These are phyloP conservation scores for Astrothelium subdiscretum DNA, from an alignment of 495 filamentous ascomycete genomes.

Conservation along the genomic window DNA sequence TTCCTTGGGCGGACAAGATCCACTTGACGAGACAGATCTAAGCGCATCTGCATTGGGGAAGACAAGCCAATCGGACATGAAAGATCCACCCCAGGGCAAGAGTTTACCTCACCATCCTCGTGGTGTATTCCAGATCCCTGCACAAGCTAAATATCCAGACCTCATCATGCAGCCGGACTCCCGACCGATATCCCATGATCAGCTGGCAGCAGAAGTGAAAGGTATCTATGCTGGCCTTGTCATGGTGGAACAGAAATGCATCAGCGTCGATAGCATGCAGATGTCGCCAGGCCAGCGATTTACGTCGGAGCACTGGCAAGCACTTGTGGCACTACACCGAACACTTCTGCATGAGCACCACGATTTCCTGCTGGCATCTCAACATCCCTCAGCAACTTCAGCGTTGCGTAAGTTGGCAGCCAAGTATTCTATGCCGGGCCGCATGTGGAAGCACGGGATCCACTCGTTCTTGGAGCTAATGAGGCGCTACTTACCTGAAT, in stretches of 20 bases:
- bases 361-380: constrained; percentile 68
- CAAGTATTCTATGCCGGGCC: constrained; percentile 67
- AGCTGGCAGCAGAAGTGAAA: constrained; percentile 56
- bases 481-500: constrained; percentile 54
- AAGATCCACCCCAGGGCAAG: not conserved
- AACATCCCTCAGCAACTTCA: constrained; percentile 56
- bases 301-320: constrained; percentile 57
- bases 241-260: constrained; percentile 71
- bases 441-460: constrained; percentile 81
- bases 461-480: constrained; percentile 67
- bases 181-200: constrained; percentile 60
- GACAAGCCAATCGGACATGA: not conserved
- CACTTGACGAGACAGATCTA: not conserved
- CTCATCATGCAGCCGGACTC: constrained; percentile 45
- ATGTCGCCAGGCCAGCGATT: constrained; percentile 28
- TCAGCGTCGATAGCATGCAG: constrained; percentile 50
- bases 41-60: not conserved
- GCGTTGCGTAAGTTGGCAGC: constrained; percentile 47
- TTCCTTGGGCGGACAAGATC: not conserved
- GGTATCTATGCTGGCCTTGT: constrained; percentile 65
- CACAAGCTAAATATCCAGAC: constrained; percentile 5
- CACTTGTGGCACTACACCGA: constrained; percentile 57
- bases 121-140: not conserved
- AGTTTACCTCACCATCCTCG: not conserved
- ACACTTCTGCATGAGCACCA: constrained; percentile 69